Base-by-base conservation (phyloP, 441 rosid genomes). In the Omphalea diandra region DNA sequence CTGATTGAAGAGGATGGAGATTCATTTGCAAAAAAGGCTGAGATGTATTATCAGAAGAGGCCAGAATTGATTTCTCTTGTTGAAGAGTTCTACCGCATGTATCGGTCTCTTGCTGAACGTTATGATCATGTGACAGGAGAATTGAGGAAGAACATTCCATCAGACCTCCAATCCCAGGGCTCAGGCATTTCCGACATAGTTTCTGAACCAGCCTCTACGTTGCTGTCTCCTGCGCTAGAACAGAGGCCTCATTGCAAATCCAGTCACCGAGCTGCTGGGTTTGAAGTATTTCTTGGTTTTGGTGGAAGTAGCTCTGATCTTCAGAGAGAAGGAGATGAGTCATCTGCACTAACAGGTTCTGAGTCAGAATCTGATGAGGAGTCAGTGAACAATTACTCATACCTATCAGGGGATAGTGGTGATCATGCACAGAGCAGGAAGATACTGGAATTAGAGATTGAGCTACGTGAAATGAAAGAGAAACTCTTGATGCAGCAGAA, bases 1-100 rank as follows among this genome's bases (percentile, higher is more conserved):
- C 86, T 95, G 54, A 87, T 93, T 8, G 96, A 93, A 81, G 96
- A 89, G 75, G 97, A 95, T 38, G 98, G 83, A 67, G 99, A 95
- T 77, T 88, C 99, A 12, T 89, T 95, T 73, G 95, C 92, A 0
- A 90, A 89, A 74, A 93, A 93, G 81, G 98, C 92, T 29, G 96
- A 89, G 70, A 89, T 95, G 95, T 93, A 95, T 77, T 90, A 90
- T 72, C 88, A 87, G 71, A 95, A 82, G 78, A 89, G 97, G 73
- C 99, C 97, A 0, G 91, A 95, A 75, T 78, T 93, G 70, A 72
- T 89, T 63, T 77, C 90, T 41, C 89, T 78, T 44, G 93, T 95
- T 0, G 94, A 90, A 79, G 97, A 89, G 31, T 95, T 95, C 71
- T 88, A 93, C 76, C 90, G 95, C 52, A 88, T 87, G 90, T 94